Percentiles rank a stretch among this genome's conserved stretches.
These are phyloP conservation scores for Globisporangium spiculum DNA, from an alignment of 352 stramenopile genomes.

Conservation along the genomic window DNA sequence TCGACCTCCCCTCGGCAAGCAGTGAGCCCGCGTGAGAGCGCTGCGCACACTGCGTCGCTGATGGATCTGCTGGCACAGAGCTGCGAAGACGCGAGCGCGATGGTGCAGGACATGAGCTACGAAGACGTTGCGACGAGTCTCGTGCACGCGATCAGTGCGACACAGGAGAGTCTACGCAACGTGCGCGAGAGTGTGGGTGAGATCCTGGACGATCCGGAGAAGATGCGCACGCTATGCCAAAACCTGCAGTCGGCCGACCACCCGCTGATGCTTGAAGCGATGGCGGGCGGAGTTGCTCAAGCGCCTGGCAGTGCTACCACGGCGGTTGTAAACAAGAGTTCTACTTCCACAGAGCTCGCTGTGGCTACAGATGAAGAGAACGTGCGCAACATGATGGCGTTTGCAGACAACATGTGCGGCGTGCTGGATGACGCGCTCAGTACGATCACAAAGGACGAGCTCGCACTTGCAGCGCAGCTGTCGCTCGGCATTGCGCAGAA, in stretches of 20 bases:
- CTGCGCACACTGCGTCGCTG: conserved; percentile 39
- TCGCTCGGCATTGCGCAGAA: conserved; percentile 75
- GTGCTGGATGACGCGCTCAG: conserved; percentile 71
- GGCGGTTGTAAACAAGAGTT: background rate
- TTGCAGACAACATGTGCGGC: conserved; percentile 71
- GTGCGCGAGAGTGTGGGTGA: conserved; percentile 50
- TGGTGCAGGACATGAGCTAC: conserved; percentile 46
- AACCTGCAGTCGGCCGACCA: conserved; percentile 49
- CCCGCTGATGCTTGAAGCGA: conserved; percentile 31
- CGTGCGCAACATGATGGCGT: conserved; percentile 68
- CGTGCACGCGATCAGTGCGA: conserved; percentile 51
- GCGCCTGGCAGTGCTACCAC: background rate
- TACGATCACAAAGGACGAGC: conserved; percentile 74
- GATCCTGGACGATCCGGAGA: conserved; percentile 61
- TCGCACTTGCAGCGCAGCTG: conserved; percentile 60
- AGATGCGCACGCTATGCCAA: conserved; percentile 55
- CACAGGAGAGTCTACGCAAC: conserved; percentile 59
- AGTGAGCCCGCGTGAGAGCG: conserved; percentile 8
- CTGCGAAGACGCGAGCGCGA: conserved; percentile 59
- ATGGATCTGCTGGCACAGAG: conserved; percentile 64
- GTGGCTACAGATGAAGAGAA: conserved; percentile 54
- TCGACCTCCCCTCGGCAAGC: background rate
- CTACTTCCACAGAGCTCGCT: conserved; percentile 17
- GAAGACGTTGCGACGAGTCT: conserved; percentile 53
- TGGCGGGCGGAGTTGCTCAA: background rate